Evolutionary conservation across 1,284 basidiomycete species (phyloP).

Genomic region (Tylopilus sp.): DNA sequence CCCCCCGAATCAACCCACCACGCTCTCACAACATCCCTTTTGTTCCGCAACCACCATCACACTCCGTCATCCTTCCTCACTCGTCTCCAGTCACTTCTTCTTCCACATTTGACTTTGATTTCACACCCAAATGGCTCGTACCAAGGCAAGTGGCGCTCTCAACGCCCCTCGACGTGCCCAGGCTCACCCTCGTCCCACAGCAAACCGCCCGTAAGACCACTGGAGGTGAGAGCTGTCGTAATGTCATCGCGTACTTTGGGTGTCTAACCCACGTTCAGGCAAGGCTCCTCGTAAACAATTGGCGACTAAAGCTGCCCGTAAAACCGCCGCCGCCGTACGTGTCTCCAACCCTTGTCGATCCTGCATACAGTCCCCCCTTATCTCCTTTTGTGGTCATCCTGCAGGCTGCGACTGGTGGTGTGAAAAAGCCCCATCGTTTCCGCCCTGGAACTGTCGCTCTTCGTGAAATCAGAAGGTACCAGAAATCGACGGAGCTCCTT

Average conservation of each 20-base stretch:
- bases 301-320: constrained; percentile 91
- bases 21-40: constrained; percentile 28
- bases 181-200: constrained; percentile 49
- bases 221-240: constrained; percentile 65
- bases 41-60: constrained; percentile 46
- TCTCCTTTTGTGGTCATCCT: constrained; percentile 26
- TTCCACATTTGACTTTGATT: constrained; percentile 35
- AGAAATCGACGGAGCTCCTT: constrained; percentile 95
- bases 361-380: constrained; percentile 3
- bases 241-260: constrained; percentile 15
- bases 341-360: constrained; percentile 13
- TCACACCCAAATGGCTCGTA: constrained; percentile 70
- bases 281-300: constrained; percentile 92
- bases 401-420: constrained; percentile 91
- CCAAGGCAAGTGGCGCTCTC: constrained; percentile 63
- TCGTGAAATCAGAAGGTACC: constrained; percentile 98
- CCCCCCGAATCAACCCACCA: constrained; percentile 40
- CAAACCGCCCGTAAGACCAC: constrained; percentile 89
- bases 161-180: constrained; percentile 14
- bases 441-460: constrained; percentile 98
- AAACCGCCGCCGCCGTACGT: constrained; percentile 81
- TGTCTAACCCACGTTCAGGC: constrained; percentile 52
- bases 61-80: constrained; percentile 15
- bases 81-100: constrained; percentile 35
- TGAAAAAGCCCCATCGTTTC: constrained; percentile 98